Conservation (phyloP, 345 rosid species). For the Citrus medica region DNA sequence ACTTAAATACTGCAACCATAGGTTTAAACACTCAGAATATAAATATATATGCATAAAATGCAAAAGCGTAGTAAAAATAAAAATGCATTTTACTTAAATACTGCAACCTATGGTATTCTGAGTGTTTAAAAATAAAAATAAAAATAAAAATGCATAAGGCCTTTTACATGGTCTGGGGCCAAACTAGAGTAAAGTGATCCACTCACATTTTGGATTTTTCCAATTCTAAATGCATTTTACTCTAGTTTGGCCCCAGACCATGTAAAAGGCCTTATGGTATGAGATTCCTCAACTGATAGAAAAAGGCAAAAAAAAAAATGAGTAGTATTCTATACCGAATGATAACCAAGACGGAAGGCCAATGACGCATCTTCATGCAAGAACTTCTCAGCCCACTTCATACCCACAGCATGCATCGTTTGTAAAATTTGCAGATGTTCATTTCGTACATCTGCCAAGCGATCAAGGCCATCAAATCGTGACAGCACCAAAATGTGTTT, state of each 20-base stretch:
- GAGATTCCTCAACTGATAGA: not conserved
- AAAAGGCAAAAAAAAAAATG: not conserved
- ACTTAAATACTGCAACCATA: not conserved
- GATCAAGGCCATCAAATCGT: constrained; percentile 55
- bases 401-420: constrained; percentile 68
- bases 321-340: constrained; percentile 48
- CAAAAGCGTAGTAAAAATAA: too few species aligned
- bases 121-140: too few species aligned
- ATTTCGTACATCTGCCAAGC: constrained; percentile 56
- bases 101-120: not conserved
- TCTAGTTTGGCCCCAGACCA: not conserved
- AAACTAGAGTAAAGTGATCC: too few species aligned
- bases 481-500: constrained; percentile 75
- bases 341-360: constrained; percentile 91
- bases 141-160: too few species aligned
- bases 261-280: not conserved
- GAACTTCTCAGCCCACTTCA: constrained; percentile 71
- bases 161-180: too few species aligned
- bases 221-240: constrained; percentile 1
- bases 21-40: too few species aligned
- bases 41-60: too few species aligned
- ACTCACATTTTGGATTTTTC: not conserved
- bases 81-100: too few species aligned
- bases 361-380: constrained; percentile 64
- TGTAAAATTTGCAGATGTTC: constrained; percentile 58